phyloP scores from a whole-genome alignment of 306 rosid species.

The Astragalus membranaceus region DNA sequence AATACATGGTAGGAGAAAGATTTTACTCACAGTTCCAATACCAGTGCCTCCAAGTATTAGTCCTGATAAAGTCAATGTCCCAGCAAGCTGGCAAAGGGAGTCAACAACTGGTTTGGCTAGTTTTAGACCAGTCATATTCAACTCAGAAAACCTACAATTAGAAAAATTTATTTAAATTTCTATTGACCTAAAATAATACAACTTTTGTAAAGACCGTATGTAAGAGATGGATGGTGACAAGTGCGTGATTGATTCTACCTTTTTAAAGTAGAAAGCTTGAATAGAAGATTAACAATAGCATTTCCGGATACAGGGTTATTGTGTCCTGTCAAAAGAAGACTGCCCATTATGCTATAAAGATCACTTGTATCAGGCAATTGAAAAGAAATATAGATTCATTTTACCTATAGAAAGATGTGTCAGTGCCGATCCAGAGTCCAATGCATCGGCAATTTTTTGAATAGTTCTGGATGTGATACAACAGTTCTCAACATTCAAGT shows the following conservation, averaged over 20 bases:
- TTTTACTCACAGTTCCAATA: conserved; percentile 74
- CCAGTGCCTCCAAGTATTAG: conserved; percentile 69
- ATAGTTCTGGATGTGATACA: conserved; percentile 75
- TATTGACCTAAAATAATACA: neutral
- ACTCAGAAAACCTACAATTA: conserved; percentile 59
- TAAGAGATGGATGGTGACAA: conserved; percentile 6
- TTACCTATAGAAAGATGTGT: conserved; percentile 74
- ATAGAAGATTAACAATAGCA: conserved; percentile 50
- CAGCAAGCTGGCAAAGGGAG: conserved; percentile 63
- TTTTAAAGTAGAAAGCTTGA: conserved; percentile 65
- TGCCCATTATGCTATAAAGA: conserved; percentile 10
- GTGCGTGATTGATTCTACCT: conserved; percentile 41
- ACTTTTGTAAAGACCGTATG: neutral
- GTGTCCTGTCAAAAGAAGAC: conserved; percentile 52
- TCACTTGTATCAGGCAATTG: neutral
- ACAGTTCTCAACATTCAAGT: conserved; percentile 79
- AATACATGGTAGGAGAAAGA: conserved; percentile 7
- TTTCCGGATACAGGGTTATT: conserved; percentile 68
- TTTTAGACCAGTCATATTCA: conserved; percentile 75
- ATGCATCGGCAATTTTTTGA: conserved; percentile 64
- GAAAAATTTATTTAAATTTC: neutral
- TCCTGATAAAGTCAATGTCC: conserved; percentile 51
- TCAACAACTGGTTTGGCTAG: conserved; percentile 69
- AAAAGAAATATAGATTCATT: conserved; percentile 15
- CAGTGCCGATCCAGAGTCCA: conserved; percentile 55